These are phyloP conservation scores for Lathyrus sativus DNA, from an alignment of 306 rosid genomes.

Conservation along the genomic window DNA sequence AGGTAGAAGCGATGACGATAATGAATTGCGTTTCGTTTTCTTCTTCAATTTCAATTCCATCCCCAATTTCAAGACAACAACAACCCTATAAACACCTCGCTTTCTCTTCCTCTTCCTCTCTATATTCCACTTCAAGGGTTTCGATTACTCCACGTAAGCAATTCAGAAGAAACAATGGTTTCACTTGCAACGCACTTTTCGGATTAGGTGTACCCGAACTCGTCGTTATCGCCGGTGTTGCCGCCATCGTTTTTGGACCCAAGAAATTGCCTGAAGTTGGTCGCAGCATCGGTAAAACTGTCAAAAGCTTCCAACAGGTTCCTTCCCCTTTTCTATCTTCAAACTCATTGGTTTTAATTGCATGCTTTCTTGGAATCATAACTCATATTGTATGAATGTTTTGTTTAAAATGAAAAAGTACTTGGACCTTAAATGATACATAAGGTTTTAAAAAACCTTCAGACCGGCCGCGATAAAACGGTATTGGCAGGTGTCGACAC, in stretches of 20 bases:
- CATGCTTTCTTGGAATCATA: no score
- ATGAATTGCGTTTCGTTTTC: slow-evolving; percentile 22
- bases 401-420: no score
- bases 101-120: slow-evolving; percentile 16
- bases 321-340: background rate
- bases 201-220: slow-evolving; percentile 95
- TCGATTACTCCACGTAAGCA: slow-evolving; percentile 1
- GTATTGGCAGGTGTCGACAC: no score
- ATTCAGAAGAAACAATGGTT: slow-evolving; percentile 32
- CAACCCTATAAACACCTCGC: background rate
- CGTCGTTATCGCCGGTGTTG: slow-evolving; percentile 90
- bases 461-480: no score
- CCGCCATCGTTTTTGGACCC: slow-evolving; percentile 90
- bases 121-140: background rate
- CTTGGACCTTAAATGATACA: no score
- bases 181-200: slow-evolving; percentile 80
- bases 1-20: slow-evolving; percentile 27
- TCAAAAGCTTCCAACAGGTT: slow-evolving; percentile 98
- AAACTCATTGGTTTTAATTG: no score
- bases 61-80: background rate
- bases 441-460: no score
- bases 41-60: background rate
- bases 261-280: slow-evolving; percentile 95
- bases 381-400: no score
- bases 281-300: slow-evolving; percentile 90